Percentiles rank a stretch among this genome's conserved stretches.
Evolutionary conservation across 1,284 basidiomycete genomes (phyloP).

Genomic region (Polyporus tsugae): DNA sequence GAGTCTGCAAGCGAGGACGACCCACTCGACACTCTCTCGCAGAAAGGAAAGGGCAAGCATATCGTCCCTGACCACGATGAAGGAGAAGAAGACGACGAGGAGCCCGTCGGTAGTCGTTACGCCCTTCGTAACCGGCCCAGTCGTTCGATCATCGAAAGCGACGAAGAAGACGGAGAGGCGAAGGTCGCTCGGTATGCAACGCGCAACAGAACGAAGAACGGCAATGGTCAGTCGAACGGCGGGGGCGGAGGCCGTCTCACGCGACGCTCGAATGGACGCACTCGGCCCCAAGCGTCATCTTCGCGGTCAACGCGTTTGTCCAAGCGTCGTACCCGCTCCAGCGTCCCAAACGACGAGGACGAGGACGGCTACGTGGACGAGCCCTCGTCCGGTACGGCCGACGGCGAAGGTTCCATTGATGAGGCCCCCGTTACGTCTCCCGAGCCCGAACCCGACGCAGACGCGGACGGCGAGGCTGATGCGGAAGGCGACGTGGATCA

Average conservation of each 20-base stretch:
- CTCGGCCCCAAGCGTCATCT: conserved; percentile 27
- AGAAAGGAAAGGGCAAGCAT: conserved; percentile 43
- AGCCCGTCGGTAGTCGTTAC: conserved; percentile 24
- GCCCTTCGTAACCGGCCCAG: conserved; percentile 31
- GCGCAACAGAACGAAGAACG: conserved; percentile 48
- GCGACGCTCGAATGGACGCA: conserved; percentile 38
- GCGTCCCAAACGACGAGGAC: conserved; percentile 42
- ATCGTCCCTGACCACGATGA: conserved; percentile 44
- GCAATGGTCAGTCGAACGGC: conserved; percentile 32
- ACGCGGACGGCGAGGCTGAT: conserved; percentile 56
- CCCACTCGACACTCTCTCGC: conserved; percentile 23
- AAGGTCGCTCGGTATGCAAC: conserved; percentile 43
- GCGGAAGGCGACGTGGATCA: conserved; percentile 51
- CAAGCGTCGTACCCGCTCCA: conserved; percentile 38
- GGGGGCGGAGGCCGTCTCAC: conserved; percentile 35
- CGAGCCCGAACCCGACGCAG: conserved; percentile 52
- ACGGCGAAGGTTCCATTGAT: conserved; percentile 66
- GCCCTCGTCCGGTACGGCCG: conserved; percentile 57
- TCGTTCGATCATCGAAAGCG: conserved; percentile 50
- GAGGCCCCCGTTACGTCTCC: conserved; percentile 61
- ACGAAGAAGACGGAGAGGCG: conserved; percentile 55
- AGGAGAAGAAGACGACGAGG: conserved; percentile 35
- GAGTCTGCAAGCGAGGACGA: conserved; percentile 62
- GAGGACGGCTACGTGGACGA: conserved; percentile 62
- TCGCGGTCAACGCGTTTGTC: conserved; percentile 29